Evolutionary conservation across 2,329 filamentous ascomycete species (phyloP), one percentile per base, ranked within the genome.

Genomic region (Gnomoniopsis smithogilvyi): DNA sequence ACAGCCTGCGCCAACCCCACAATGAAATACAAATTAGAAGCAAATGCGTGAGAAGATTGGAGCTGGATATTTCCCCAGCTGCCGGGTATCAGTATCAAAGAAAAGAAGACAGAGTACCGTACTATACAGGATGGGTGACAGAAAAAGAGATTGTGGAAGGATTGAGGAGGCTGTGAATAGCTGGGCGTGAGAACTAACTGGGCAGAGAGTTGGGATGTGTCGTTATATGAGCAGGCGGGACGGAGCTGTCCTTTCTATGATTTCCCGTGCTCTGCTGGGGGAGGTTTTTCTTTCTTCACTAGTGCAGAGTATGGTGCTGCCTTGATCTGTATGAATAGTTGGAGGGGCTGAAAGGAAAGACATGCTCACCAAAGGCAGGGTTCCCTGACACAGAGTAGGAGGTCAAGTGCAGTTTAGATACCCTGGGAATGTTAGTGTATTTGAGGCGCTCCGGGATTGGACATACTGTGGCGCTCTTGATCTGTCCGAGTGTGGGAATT

Each of bases 341-440:
- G 51, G 55, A 59, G 58, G 59, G 50, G 52, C 51, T 61, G 59
- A 48, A 51, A 61, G 52, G 46, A 61, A 54, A 59, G 48, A 61
- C 49, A 61, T 48, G 41, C 36, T 51, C 45, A n/a, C 45, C 48
- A 22, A 51, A 51, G 59, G 46, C 51, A 61, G 51, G 56, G 56
- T 59, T 51, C 56, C 51, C 55, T 55, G 52, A 51, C 54, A 51
- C 47, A 54, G 52, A 49, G 36, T 15, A 59, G 55, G 51, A 36
- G 55, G 45, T 47, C 55, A 22, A 58, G 51, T 19, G 33, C 51
- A 55, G 48, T 41, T 30, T 45, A 45, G 47, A 46, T 54, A 58
- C 19, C 59, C 59, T 58, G 59, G 47, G 59, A 41, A 61, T 59
- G 38, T 59, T 59, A 61, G 59, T 45, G 52, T 51, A 59, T 21